Evolutionary conservation across 2,329 filamentous ascomycete genomes (phyloP).

Genomic region (Fusarium poae): DNA sequence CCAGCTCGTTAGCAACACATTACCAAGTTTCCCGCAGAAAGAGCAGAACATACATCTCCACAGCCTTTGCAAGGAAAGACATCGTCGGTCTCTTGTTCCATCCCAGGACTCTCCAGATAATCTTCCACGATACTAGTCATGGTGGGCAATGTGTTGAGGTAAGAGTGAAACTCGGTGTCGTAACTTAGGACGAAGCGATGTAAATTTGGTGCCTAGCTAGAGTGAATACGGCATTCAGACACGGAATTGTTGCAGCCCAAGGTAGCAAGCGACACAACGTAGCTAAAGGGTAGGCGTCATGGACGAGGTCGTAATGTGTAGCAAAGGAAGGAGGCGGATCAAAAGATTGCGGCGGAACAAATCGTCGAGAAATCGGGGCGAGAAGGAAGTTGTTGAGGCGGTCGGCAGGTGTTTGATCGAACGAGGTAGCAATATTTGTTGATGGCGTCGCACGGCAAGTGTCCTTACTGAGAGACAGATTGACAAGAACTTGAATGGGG

Average conservation of each 20-base stretch:
- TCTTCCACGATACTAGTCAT: slow-evolving; percentile 69
- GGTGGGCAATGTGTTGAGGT: slow-evolving; percentile 42
- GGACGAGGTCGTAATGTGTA: slow-evolving; percentile 35
- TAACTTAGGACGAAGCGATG: slow-evolving; percentile 24
- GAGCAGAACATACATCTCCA: slow-evolving; percentile 75
- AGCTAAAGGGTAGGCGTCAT: slow-evolving; percentile 46
- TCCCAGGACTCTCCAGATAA: slow-evolving; percentile 69
- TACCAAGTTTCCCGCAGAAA: background rate
- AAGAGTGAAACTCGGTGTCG: slow-evolving; percentile 20
- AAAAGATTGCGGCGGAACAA: slow-evolving; percentile 24
- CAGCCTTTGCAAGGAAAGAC: slow-evolving; percentile 92
- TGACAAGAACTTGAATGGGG: slow-evolving; percentile 35
- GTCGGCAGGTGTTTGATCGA: slow-evolving; percentile 29
- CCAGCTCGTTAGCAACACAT: slow-evolving; percentile 36
- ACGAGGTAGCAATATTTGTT: slow-evolving; percentile 34
- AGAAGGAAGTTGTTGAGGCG: slow-evolving; percentile 30
- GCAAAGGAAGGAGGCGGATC: slow-evolving; percentile 26
- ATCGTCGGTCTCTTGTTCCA: slow-evolving; percentile 85
- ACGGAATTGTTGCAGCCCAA: slow-evolving; percentile 37
- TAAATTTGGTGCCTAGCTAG: slow-evolving; percentile 30
- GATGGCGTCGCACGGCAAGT: slow-evolving; percentile 39
- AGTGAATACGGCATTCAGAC: slow-evolving; percentile 37
- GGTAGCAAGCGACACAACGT: slow-evolving; percentile 39
- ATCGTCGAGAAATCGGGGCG: slow-evolving; percentile 25
- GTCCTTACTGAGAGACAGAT: slow-evolving; percentile 40